These are phyloP conservation scores for Trematosphaeria pertusa DNA, from an alignment of 2,329 filamentous ascomycete species.

Conservation along the genomic window DNA sequence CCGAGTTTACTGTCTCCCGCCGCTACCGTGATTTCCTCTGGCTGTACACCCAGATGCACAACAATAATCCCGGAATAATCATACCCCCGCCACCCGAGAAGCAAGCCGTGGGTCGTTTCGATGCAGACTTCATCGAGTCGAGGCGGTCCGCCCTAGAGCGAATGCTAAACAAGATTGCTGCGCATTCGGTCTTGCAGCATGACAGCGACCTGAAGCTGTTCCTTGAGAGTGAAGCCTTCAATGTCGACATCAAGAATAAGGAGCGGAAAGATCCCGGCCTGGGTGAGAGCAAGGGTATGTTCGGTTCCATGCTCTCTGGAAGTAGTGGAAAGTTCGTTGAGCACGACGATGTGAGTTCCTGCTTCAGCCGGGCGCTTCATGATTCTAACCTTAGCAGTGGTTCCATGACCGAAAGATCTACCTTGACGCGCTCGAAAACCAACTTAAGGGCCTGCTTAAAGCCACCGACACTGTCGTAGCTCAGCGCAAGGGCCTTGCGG, in stretches of 20 bases:
- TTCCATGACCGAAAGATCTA: slow-evolving; percentile 97
- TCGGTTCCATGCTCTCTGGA: slow-evolving; percentile 82
- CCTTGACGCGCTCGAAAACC: slow-evolving; percentile 89
- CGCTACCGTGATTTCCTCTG: slow-evolving; percentile 97
- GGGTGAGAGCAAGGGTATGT: slow-evolving; percentile 90
- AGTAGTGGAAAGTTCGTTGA: slow-evolving; percentile 87
- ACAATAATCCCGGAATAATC: slow-evolving; percentile 92
- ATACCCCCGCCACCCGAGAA: slow-evolving; percentile 97
- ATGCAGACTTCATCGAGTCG: slow-evolving; percentile 95
- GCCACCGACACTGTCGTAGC: slow-evolving; percentile 91
- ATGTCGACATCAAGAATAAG: slow-evolving; percentile 96
- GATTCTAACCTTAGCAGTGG: slow-evolving; percentile 66
- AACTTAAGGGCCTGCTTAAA: slow-evolving; percentile 88
- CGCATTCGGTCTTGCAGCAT: slow-evolving; percentile 88
- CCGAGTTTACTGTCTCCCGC: slow-evolving; percentile 91
- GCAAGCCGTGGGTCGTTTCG: slow-evolving; percentile 94
- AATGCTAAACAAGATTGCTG: slow-evolving; percentile 96
- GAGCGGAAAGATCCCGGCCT: slow-evolving; percentile 87
- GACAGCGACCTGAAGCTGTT: slow-evolving; percentile 96
- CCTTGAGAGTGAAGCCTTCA: slow-evolving; percentile 94
- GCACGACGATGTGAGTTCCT: slow-evolving; percentile 82
- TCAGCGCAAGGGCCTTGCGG: slow-evolving; percentile 91
- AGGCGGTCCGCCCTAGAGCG: slow-evolving; percentile 89
- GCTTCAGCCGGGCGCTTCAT: not conserved
- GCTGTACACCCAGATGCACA: slow-evolving; percentile 94